Base-by-base conservation (phyloP, 306 rosid genomes). In the Vigna hirtella region DNA sequence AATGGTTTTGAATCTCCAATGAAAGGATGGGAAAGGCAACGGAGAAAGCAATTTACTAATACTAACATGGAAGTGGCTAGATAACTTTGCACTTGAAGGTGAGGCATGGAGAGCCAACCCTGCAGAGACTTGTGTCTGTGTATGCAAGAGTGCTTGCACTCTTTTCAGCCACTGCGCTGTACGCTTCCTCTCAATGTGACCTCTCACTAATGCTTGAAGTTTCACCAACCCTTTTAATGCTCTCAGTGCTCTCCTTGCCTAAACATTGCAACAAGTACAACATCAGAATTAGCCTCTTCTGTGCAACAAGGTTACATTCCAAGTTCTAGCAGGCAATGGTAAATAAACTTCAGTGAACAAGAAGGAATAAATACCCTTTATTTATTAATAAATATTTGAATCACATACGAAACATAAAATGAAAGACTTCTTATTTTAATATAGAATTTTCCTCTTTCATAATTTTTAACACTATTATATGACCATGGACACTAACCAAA, bases 201-300 rank as follows among this genome's bases (percentile, higher is more conserved):
- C 98, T 66, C 98, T 90, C 49, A 93, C 99, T 66, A 92, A 43
- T 18, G 97, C 98, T 74, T 95, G 99, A 1, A 95, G 90, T 79
- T 89, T 93, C 80, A 95, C 99, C 79, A 95, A 64, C 77, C 99
- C 99, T 81, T 86, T 91, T 12, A 95, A 72, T 3, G 99, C 99
- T 42, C 97, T 77, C 53, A 95, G 83, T 0, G 99, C 98, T 73
- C 82, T 91, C 84, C 98, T 86, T 9, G 98, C 98, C 98, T 95
- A 49, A 83, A 62, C 79, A 14, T 34, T 69, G 17, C 16, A 6
- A 8, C 12, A 56, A 49, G 12, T 5, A 73, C 63, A 52, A 53
- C 8, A 74, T 30, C 30, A 74, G 8, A 43, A 67, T 14, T 17
- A 50, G n/a, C 17, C 36, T 22, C 10, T 69, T 17, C 17, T 34